Percentiles rank a stretch among this genome's conserved stretches.
These are phyloP conservation scores for Euphorbia tirucalli DNA, from an alignment of 345 rosid species.

Conservation along the genomic window DNA sequence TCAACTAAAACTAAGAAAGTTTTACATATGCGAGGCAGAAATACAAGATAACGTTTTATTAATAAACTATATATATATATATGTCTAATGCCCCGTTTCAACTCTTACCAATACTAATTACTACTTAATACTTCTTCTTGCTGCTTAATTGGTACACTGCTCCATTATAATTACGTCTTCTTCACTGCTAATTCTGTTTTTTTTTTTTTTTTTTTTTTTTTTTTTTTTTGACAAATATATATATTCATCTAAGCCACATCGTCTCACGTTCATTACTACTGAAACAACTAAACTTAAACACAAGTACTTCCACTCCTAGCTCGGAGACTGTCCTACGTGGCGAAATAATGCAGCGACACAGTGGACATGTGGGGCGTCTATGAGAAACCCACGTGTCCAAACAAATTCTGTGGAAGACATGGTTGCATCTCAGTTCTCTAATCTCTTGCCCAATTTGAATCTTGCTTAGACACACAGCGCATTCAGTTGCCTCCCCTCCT, in stretches of 20 bases:
- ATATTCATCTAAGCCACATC: conserved; percentile 24
- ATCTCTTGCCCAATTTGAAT: conserved; percentile 22
- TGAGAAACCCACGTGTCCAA: conserved; percentile 17
- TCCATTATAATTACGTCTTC: too few relatives aligned
- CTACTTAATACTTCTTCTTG: too few relatives aligned
- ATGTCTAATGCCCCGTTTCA: too few relatives aligned
- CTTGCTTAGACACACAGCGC: conserved; percentile 13
- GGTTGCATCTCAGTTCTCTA: conserved; percentile 24
- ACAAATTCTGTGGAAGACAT: conserved; percentile 23
- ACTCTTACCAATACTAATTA: too few relatives aligned
- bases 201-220: too few relatives aligned
- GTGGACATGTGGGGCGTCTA: conserved; percentile 15
- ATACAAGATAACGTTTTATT: too few relatives aligned
- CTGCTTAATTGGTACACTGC: too few relatives aligned
- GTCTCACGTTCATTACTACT: not conserved
- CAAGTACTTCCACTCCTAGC: not conserved
- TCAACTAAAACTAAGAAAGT: too few relatives aligned
- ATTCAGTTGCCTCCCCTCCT: not conserved
- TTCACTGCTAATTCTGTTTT: too few relatives aligned
- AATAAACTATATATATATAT: too few relatives aligned
- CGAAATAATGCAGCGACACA: conserved; percentile 14
- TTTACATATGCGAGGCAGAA: too few relatives aligned
- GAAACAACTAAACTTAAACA: conserved; percentile 12
- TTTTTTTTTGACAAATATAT: too few relatives aligned
- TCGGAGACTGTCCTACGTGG: not conserved